Evolutionary conservation across 106 monocot species (phyloP), one percentile per base, ranked within the genome.

Genomic region (Dendrobium chrysotoxum): DNA sequence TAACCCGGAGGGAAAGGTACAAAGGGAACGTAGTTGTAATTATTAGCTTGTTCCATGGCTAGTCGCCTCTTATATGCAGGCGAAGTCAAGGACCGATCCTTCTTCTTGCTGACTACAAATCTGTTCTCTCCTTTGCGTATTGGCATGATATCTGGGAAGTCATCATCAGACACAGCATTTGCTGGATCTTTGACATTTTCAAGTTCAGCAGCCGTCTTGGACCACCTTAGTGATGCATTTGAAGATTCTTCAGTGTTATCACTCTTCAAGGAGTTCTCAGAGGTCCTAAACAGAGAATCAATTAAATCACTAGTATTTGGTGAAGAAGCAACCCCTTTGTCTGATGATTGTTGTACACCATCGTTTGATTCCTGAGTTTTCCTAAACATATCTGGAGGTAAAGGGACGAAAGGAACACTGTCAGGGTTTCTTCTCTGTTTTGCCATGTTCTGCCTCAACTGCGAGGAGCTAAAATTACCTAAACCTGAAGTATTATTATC

Each of bases 1-100:
- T 95, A 99, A 77, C 80, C 95, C 0, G 95, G 95, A n/a, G 99
- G 99, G 64, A 99, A 95, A 28, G 99, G 99, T 2, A 95, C 95
- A 80, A 99, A 99, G 1, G 99, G 99, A n/a, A 99, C 88, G 75
- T 90, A 95, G 75, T 90, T 83, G 21, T 88, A 84, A 70, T 81
- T 86, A 72, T 86, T 91, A 31, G 92, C 84, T 79, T 99, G 95
- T 76, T 95, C 93, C 82, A 91, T 85, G n/a, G 95, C 88, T 35
- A 93, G 78, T 3, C 95, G 86, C 75, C 85, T 90, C 80, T 95
- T 93, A 81, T 99, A 93, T 41, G 87, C 90, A 38, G 90, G 89
- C 76, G 98, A 87, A 13, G 91, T 91, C 74, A 99, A 77, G 35
- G 95, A 91, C 6, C 91, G 89, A 42, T 95, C 93, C 77, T 90